Conservation (phyloP, 495 filamentous ascomycete genomes). For the Annulohypoxylon bovei region DNA sequence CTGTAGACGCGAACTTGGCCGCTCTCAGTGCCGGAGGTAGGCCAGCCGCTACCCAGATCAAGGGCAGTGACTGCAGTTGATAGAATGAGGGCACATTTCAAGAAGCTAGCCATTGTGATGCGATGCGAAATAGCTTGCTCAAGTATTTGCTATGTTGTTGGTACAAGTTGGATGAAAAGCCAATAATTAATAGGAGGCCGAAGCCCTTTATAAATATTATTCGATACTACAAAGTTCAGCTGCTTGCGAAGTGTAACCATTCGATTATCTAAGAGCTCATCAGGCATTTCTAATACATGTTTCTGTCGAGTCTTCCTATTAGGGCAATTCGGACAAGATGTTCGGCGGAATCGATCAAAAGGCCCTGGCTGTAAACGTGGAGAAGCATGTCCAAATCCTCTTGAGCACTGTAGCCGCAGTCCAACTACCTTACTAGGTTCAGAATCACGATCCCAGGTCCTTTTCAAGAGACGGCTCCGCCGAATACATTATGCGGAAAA, state of each 20-base stretch:
- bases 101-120: conserved; percentile 5
- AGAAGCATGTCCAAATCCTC: too few species aligned
- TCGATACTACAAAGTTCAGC: background rate
- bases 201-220: background rate
- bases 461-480: background rate
- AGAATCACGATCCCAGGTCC: background rate
- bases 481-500: background rate
- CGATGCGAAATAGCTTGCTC: background rate
- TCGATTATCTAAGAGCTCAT: background rate
- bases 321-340: background rate
- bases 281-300: background rate
- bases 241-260: background rate
- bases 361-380: background rate
- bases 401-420: background rate
- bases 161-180: background rate
- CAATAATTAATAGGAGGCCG: background rate
- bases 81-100: background rate
- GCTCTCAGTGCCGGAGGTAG: conserved; percentile 14
- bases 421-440: background rate
- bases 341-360: conserved; percentile 11
- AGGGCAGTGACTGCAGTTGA: background rate
- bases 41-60: conserved; percentile 6
- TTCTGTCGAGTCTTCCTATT: conserved; percentile 4
- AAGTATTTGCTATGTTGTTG: background rate
- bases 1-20: conserved; percentile 17